Percentiles rank a stretch among this genome's conserved stretches.
Conservation (phyloP, 345 rosid genomes). For the Lagerstroemia speciosa region DNA sequence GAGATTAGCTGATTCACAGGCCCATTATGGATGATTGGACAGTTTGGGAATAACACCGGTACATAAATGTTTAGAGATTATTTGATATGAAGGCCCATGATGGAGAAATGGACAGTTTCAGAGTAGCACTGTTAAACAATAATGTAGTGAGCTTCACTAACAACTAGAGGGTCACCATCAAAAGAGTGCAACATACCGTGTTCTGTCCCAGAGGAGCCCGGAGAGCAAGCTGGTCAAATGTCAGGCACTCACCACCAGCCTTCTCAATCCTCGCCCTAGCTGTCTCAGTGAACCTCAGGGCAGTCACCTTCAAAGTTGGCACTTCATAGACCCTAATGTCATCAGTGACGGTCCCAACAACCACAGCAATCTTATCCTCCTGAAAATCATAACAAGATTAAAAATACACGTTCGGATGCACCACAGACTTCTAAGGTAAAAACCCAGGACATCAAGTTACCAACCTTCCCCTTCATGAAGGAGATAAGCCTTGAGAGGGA, state of each 20-base stretch:
- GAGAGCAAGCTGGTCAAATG: conserved; percentile 88
- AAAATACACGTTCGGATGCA: not conserved
- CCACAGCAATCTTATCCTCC: conserved; percentile 73
- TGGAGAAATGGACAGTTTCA: not conserved
- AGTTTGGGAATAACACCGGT: not conserved
- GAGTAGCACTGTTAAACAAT: not conserved
- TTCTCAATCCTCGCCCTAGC: conserved; percentile 92
- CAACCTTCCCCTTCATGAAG: conserved; percentile 54
- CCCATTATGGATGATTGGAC: not conserved
- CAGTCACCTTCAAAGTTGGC: conserved; percentile 70
- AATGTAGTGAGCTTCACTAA: not conserved
- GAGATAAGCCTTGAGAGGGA: conserved; percentile 51
- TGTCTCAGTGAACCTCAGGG: conserved; percentile 78
- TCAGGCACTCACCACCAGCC: conserved; percentile 93
- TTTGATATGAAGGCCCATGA: not conserved
- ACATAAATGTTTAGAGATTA: not conserved
- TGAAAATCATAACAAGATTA: conserved; percentile 7
- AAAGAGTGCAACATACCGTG: conserved; percentile 43
- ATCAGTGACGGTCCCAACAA: conserved; percentile 79
- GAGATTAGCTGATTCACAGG: no score
- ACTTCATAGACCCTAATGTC: conserved; percentile 76
- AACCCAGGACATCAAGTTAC: not conserved
- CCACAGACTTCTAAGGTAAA: not conserved
- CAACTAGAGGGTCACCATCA: not conserved
- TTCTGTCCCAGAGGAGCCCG: conserved; percentile 91